Conservation (phyloP, 768 basidiomycete species). For the Exsudoporus frostii region DNA sequence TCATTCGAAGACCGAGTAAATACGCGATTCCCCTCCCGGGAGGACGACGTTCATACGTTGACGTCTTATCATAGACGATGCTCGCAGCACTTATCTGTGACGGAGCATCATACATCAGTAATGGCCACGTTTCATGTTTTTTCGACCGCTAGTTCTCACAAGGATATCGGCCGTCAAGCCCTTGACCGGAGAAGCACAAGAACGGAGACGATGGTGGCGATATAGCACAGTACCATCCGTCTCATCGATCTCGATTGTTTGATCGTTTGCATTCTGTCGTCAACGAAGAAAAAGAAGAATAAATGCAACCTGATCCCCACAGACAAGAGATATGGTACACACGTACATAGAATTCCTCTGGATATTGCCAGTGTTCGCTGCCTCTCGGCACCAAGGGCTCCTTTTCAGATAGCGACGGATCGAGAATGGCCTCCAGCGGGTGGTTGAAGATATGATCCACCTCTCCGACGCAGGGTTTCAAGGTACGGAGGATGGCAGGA, state of each 20-base stretch:
- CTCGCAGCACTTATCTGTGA: conserved; percentile 47
- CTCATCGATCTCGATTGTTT: conserved; percentile 36
- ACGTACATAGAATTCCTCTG: conserved; percentile 80
- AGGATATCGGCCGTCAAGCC: conserved; percentile 83
- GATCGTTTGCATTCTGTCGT: conserved; percentile 57
- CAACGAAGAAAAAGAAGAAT: background rate
- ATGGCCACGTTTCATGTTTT: background rate
- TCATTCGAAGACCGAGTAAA: conserved; percentile 28
- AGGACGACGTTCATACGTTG: conserved; percentile 59
- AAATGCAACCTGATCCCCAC: background rate
- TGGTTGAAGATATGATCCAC: conserved; percentile 81
- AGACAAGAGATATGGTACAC: conserved; percentile 24
- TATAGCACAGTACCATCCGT: conserved; percentile 50
- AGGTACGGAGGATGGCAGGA: conserved; percentile 41
- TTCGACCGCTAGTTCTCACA: conserved; percentile 39
- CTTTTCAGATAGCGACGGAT: conserved; percentile 47
- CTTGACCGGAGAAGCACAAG: conserved; percentile 75
- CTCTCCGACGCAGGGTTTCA: conserved; percentile 61
- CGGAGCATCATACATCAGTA: background rate
- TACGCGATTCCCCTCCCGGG: conserved; percentile 41
- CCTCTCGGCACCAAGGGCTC: conserved; percentile 52
- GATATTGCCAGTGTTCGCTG: conserved; percentile 77
- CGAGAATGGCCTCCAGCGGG: conserved; percentile 68
- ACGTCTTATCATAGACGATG: conserved; percentile 52
- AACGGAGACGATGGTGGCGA: conserved; percentile 82